Evolutionary conservation across 2,329 filamentous ascomycete species (phyloP), one percentile per base, ranked within the genome.

Genomic region (Hypoxylon sp.): DNA sequence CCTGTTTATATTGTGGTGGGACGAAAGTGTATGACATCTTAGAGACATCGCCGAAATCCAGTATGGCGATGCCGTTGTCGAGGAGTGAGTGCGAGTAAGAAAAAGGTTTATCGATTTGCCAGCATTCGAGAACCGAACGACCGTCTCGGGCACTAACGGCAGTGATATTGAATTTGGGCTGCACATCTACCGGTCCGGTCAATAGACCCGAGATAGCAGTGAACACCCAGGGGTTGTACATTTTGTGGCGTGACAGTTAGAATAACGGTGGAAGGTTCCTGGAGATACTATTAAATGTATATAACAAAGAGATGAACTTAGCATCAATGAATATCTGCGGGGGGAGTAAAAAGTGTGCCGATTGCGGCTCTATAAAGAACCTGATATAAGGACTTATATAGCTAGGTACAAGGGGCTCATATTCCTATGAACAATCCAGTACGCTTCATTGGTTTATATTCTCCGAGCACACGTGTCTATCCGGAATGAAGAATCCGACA

Each of bases 71-170:
- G 4, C 81, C 81, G 4, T 73, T 79, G 1, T 81, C 80, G 5
- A 78, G 44, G n/a, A 55, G 67, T 29, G 77, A 51, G 3, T 69
- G 70, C 5, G 80, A 80, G 1, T 68, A 71, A n/a, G 72, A 48
- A 65, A 83, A 82, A 6, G 78, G 77, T 0, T 77, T 68, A 9
- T 76, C 68, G n/a, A 83, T 68, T 65, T 81, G 77, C 82, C 82
- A 84, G 72, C 82, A 84, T 74, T 84, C 80, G 14, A 84, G 73
- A 0, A 74, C 78, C n/a, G 81, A 84, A 3, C 72, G 70, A 67
- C 78, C 78, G 60, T 80, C 72, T 13, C 61, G 70, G 5, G 79
- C 78, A 33, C 73, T 70, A 47, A 84, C 68, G 26, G 81, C 78
- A 9, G 81, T 83, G 50, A 83, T 71, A 57, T 83, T 83, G 5